A percentile compares a stretch with the other conserved stretches of the same genome.
Conservation (phyloP, 176 grass and related monocot genomes). For the Ananas comosus region DNA sequence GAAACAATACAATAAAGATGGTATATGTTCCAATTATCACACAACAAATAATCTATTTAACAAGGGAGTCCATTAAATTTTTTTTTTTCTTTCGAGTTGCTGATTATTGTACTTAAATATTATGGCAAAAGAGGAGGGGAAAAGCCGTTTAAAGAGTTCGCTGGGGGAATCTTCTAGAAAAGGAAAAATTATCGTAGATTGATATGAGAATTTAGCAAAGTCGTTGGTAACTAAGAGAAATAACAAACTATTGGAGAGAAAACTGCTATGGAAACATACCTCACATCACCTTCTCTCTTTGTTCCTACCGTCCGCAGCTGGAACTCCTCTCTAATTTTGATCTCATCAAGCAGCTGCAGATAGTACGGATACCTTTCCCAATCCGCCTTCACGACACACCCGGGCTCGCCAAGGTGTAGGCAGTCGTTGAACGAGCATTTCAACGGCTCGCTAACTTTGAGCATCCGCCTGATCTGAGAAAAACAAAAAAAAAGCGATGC, state of each 20-base stretch:
- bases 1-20: no score
- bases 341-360: constrained; percentile 95
- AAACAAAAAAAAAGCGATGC: constrained; percentile 10
- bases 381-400: constrained; percentile 72
- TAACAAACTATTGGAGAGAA: background rate
- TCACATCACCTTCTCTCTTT: constrained; percentile 82
- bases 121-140: no score
- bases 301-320: constrained; percentile 89
- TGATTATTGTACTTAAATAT: no score
- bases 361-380: constrained; percentile 98
- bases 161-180: no score
- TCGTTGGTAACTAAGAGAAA: background rate
- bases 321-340: constrained; percentile 87
- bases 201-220: background rate
- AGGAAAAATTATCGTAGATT: no score
- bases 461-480: constrained; percentile 69
- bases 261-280: constrained; percentile 31
- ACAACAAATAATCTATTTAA: no score
- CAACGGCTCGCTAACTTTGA: constrained; percentile 42
- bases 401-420: constrained; percentile 80
- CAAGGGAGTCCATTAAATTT: no score
- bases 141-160: no score
- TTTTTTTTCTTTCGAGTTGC: no score
- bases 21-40: no score
- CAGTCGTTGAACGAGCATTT: constrained; percentile 86